Evolutionary conservation across 345 rosid species (phyloP), one percentile per base, ranked within the genome.

Genomic region (Anacardium occidentale): DNA sequence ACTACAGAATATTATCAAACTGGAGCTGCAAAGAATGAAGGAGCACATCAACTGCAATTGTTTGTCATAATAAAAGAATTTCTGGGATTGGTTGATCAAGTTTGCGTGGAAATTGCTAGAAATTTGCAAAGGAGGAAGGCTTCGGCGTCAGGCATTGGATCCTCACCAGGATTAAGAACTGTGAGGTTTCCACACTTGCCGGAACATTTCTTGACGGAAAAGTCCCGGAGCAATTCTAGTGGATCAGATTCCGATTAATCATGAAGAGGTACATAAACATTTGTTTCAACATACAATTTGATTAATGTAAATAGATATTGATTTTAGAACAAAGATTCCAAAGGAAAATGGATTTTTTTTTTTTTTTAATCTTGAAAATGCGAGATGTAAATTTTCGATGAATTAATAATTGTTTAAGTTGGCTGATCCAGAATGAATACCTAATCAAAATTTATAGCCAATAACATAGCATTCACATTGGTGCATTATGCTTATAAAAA

Each of bases 1-100:
- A 95, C 98, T 62, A 83, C 94, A 0, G 96, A 87, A 51, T 95
- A 92, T 72, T 95, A 85, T 48, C 97, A 94, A 77, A 84, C 89
- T 26, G 91, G 92, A 62, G 82, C 75, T 66, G 66, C 84, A 3
- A 89, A 79, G 42, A 76, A 85, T 20, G 55, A 58, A 11, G 89
- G 80, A 62, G 86, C 79, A 32, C 72, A 62, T 20, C 87, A 85
- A 24, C 84, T 94, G 68, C 91, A 86, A 65, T 64, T 94, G 2
- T 90, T 91, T 78, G 82, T 78, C 40, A 84, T 91, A 50, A 86
- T 91, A 56, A 88, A 80, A 65, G 91, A 94, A 63, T 94, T 94
- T 68, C 87, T 94, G 8, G 71, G 64, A 8, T 88, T 86, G 97
- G 98, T 91, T 67, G 98, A 94, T 82, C 79, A 82, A 53, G 94